phyloP scores from a whole-genome alignment of 805 yeast genomes.

The Saccharomycodes ludwigii region DNA sequence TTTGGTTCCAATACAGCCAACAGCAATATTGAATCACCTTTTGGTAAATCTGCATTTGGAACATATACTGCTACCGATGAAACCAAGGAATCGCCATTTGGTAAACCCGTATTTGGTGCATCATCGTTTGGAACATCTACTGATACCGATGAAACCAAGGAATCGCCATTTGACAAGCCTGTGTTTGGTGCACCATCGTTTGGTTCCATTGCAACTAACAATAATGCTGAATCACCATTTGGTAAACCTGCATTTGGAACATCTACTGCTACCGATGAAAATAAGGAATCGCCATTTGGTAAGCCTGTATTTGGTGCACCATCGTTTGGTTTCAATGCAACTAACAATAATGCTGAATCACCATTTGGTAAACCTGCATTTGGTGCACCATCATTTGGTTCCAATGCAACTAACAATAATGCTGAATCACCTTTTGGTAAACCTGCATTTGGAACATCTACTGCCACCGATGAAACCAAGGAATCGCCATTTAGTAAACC shows the following conservation, averaged over 20 bases:
- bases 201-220: constrained; percentile 6
- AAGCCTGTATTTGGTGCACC: constrained; percentile 10
- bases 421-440: constrained; percentile 13
- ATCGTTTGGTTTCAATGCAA: constrained; percentile 13
- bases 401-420: too few species aligned
- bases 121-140: constrained; percentile 14
- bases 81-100: constrained; percentile 8
- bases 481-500: constrained; percentile 11
- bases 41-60: constrained; percentile 14
- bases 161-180: too few species aligned
- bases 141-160: too few species aligned
- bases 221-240: constrained; percentile 6
- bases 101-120: constrained; percentile 17
- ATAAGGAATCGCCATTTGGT: constrained; percentile 7
- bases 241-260: constrained; percentile 17
- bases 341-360: constrained; percentile 7
- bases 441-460: constrained; percentile 11
- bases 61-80: too few species aligned
- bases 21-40: constrained; percentile 2
- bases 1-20: background rate
- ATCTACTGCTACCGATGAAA: too few species aligned
- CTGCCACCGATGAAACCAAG: constrained; percentile 2
- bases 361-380: constrained; percentile 10
- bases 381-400: constrained; percentile 9
- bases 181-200: constrained; percentile 9